These are phyloP conservation scores for Catenaria anguillulae DNA, from an alignment of 371 early-diverging fungal species.

Conservation along the genomic window DNA sequence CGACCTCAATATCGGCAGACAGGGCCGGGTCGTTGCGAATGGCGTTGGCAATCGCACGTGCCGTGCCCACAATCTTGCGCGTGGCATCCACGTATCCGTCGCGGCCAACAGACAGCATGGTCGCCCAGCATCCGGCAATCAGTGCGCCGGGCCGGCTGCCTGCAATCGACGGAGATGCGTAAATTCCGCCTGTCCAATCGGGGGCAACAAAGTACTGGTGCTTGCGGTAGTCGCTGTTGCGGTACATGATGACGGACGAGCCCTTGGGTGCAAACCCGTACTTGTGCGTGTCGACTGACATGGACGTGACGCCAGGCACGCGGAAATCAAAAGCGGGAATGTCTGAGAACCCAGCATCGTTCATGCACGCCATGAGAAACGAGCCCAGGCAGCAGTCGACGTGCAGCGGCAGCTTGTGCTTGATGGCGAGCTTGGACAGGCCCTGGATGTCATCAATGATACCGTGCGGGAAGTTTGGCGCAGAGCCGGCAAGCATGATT, in stretches of 20 bases:
- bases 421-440: constrained; percentile 61
- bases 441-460: constrained; percentile 78
- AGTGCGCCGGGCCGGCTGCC: constrained; percentile 77
- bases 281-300: constrained; percentile 94
- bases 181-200: constrained; percentile 93
- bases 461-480: constrained; percentile 87
- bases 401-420: constrained; percentile 72
- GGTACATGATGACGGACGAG: constrained; percentile 88
- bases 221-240: constrained; percentile 53
- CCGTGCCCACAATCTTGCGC: constrained; percentile 59
- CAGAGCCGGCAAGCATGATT: constrained; percentile 80
- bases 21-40: constrained; percentile 35
- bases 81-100: constrained; percentile 72
- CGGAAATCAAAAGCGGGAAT: constrained; percentile 70
- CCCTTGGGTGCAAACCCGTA: constrained; percentile 96
- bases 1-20: constrained; percentile 44
- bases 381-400: constrained; percentile 95
- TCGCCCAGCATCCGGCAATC: constrained; percentile 92
- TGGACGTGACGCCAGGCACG: constrained; percentile 83
- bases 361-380: constrained; percentile 84
- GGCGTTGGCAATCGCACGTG: constrained; percentile 50
- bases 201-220: too few relatives aligned
- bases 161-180: constrained; percentile 83
- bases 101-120: constrained; percentile 73
- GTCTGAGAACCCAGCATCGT: constrained; percentile 73